Conservation (phyloP, 1,284 basidiomycete genomes). For the Apiotrichum akiyoshidainum region DNA sequence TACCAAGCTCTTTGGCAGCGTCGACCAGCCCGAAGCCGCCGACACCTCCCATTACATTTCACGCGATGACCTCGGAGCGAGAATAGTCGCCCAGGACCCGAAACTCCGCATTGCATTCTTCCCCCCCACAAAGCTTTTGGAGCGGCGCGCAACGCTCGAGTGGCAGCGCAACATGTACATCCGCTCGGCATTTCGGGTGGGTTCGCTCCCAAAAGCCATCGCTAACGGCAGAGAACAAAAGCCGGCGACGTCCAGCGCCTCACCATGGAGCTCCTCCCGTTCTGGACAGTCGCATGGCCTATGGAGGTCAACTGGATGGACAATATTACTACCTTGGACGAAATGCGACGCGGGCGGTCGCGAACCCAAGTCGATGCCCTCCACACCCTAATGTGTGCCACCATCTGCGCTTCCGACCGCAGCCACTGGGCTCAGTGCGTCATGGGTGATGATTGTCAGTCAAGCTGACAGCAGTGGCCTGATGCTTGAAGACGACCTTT, state of each 20-base stretch:
- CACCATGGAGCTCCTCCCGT: conserved; percentile 22
- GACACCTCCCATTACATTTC: neutral
- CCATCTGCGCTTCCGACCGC: conserved; percentile 19
- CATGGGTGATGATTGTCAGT: neutral
- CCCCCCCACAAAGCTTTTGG: neutral
- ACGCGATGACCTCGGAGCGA: neutral
- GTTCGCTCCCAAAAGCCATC: neutral
- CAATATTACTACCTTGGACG: neutral
- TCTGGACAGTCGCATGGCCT: conserved; percentile 13
- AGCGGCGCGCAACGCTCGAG: neutral
- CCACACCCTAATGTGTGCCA: neutral
- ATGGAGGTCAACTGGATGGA: neutral
- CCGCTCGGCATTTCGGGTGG: neutral
- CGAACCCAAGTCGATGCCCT: neutral
- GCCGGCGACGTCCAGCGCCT: neutral
- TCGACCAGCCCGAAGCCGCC: too few relatives aligned
- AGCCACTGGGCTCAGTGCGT: conserved; percentile 31
- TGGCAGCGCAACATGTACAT: neutral
- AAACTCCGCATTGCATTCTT: conserved; percentile 3
- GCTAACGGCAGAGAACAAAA: neutral
- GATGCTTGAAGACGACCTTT: neutral
- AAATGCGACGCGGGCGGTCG: neutral
- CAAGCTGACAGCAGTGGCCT: neutral
- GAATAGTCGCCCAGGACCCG: conserved; percentile 1
- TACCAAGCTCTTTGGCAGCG: too few relatives aligned